Evolutionary conservation across 2,329 filamentous ascomycete species (phyloP).

Genomic region (Ramularia endophylla): DNA sequence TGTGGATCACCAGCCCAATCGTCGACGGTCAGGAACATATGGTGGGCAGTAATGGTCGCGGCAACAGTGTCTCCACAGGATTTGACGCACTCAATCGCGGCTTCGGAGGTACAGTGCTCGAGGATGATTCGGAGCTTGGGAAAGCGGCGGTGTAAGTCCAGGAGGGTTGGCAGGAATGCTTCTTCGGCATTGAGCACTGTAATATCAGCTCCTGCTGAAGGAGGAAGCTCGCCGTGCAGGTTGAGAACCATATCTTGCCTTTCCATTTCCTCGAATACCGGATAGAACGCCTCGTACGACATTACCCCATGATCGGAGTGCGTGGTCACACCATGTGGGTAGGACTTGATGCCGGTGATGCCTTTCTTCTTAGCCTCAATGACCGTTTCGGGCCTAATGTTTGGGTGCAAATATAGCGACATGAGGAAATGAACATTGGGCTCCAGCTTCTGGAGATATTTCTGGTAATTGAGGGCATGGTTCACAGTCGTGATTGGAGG

Average conservation of each 20-base stretch:
- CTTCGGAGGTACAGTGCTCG: slow-evolving; percentile 84
- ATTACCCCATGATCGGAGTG: slow-evolving; percentile 63
- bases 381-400: slow-evolving; percentile 51
- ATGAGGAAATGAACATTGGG: slow-evolving; percentile 47
- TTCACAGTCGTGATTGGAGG: slow-evolving; percentile 46
- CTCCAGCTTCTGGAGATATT: slow-evolving; percentile 39
- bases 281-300: slow-evolving; percentile 64
- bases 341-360: slow-evolving; percentile 67
- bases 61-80: slow-evolving; percentile 72
- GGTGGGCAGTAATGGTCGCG: slow-evolving; percentile 79
- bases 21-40: slow-evolving; percentile 73
- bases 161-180: slow-evolving; percentile 73
- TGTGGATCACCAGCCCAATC: slow-evolving; percentile 65
- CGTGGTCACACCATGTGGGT: slow-evolving; percentile 53
- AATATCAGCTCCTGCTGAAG: slow-evolving; percentile 37
- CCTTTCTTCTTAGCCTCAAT: slow-evolving; percentile 66
- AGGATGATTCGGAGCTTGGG: slow-evolving; percentile 62
- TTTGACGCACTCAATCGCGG: slow-evolving; percentile 71
- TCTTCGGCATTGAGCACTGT: slow-evolving; percentile 61
- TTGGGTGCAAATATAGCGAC: slow-evolving; percentile 46
- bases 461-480: slow-evolving; percentile 42
- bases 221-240: slow-evolving; percentile 63
- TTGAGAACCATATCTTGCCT: slow-evolving; percentile 62
- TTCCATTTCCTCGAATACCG: slow-evolving; percentile 87
- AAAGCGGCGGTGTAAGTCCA: slow-evolving; percentile 66